Evolutionary conservation across 495 filamentous ascomycete species (phyloP).

Genomic region (Aspergillus cristatus): DNA sequence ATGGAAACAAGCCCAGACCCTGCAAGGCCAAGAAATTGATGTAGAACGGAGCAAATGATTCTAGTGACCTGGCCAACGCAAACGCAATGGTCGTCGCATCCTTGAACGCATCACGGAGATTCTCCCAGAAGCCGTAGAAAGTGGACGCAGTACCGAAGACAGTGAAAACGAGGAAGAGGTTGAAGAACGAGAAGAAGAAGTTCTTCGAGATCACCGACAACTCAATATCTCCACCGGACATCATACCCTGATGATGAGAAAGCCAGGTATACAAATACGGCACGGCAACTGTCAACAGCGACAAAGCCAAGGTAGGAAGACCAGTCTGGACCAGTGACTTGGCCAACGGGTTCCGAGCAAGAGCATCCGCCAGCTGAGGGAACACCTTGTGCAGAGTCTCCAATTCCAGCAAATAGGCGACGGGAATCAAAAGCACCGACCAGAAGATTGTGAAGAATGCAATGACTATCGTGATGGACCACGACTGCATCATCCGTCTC

Average conservation of each 20-base stretch:
- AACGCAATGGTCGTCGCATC: constrained; percentile 73
- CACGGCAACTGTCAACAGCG: constrained; percentile 77
- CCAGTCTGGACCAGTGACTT: constrained; percentile 77
- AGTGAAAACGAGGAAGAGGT: constrained; percentile 92
- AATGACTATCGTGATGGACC: constrained; percentile 76
- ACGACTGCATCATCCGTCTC: constrained; percentile 63
- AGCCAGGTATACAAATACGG: constrained; percentile 94
- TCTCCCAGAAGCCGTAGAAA: constrained; percentile 57
- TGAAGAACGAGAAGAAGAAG: constrained; percentile 99
- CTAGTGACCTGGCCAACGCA: constrained; percentile 65
- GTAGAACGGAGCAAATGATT: constrained; percentile 71
- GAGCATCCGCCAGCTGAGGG: constrained; percentile 56
- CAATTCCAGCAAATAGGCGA: constrained; percentile 69
- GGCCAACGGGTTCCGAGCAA: constrained; percentile 56
- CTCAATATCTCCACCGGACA: constrained; percentile 90
- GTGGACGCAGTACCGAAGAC: constrained; percentile 74
- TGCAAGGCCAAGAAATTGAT: constrained; percentile 93
- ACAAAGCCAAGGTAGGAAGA: constrained; percentile 73
- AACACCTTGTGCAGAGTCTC: constrained; percentile 66
- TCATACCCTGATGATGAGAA: constrained; percentile 83
- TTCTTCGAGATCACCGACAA: constrained; percentile 95
- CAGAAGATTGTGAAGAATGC: constrained; percentile 78
- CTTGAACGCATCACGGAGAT: constrained; percentile 60
- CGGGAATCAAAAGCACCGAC: constrained; percentile 71
- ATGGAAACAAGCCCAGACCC: constrained; percentile 82